phyloP scores from a whole-genome alignment of 805 yeast genomes.

The Scheffersomyces spartinae region DNA sequence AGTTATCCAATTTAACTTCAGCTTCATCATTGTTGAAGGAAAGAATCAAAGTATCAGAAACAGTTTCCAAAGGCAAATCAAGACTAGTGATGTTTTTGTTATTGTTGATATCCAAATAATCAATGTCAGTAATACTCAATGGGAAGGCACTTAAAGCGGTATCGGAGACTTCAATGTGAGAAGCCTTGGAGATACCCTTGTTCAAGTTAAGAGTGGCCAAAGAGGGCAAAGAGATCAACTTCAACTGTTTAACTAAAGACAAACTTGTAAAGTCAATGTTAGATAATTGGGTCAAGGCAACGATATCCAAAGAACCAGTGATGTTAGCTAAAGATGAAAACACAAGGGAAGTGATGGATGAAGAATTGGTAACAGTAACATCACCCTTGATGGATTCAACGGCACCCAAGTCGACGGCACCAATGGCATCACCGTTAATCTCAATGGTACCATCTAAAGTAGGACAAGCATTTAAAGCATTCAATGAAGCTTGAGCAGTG shows the following conservation, averaged over 20 bases:
- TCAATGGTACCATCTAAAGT: slow-evolving; percentile 29
- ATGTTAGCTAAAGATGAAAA: slow-evolving; percentile 18
- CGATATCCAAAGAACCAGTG: slow-evolving; percentile 22
- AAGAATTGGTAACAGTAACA: slow-evolving; percentile 25
- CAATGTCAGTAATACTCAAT: slow-evolving; percentile 18
- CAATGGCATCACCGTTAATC: slow-evolving; percentile 22
- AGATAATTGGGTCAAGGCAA: slow-evolving; percentile 28
- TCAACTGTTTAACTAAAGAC: slow-evolving; percentile 16
- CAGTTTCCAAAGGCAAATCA: slow-evolving; percentile 22
- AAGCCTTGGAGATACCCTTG: slow-evolving; percentile 22
- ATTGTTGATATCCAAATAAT: slow-evolving; percentile 27
- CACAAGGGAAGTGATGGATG: slow-evolving; percentile 22
- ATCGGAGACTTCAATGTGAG: slow-evolving; percentile 24
- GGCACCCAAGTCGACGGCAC: slow-evolving; percentile 15
- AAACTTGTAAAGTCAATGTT: slow-evolving; percentile 23
- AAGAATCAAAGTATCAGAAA: slow-evolving; percentile 22
- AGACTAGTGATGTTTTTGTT: slow-evolving; percentile 29
- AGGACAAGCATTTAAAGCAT: slow-evolving; percentile 24
- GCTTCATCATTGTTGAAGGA: slow-evolving; percentile 30
- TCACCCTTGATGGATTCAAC: slow-evolving; percentile 20
- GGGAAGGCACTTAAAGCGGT: slow-evolving; percentile 28
- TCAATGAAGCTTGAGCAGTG: slow-evolving; percentile 24
- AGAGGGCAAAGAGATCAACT: slow-evolving; percentile 30
- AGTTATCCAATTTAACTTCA: slow-evolving; percentile 19
- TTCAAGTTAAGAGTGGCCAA: slow-evolving; percentile 25